Conservation (phyloP, 163 green algal species). For the Scenedesmus sp. region DNA sequence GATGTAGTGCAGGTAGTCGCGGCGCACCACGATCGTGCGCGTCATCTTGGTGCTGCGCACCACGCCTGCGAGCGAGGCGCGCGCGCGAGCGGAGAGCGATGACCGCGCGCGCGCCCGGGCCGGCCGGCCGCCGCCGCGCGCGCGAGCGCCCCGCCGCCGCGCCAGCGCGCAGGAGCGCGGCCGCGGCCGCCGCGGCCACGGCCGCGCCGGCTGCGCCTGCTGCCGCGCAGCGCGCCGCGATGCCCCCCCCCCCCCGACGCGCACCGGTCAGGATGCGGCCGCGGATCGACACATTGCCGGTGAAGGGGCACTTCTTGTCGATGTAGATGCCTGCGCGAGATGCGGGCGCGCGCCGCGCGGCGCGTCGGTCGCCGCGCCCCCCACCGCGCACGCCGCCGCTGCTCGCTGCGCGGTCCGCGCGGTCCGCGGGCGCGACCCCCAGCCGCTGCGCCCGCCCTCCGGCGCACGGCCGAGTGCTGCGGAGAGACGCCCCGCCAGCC, state of each 20-base stretch:
- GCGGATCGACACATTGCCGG: slow-evolving; percentile 97
- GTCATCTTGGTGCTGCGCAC: slow-evolving; percentile 99
- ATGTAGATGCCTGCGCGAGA: slow-evolving; percentile 97
- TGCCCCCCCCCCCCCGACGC: too few relatives aligned
- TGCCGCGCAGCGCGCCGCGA: not conserved
- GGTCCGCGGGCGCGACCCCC: too few relatives aligned
- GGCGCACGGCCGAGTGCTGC: too few relatives aligned
- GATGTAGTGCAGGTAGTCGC: slow-evolving; percentile 99
- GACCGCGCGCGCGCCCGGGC: not conserved
- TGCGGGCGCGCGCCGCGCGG: too few relatives aligned
- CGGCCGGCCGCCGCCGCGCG: too few relatives aligned
- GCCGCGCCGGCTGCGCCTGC: not conserved
- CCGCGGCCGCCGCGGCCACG: not conserved
- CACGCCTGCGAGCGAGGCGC: slow-evolving; percentile 52
- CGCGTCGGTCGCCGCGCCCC: too few relatives aligned
- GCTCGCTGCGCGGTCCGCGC: not conserved
- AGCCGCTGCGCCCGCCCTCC: too few relatives aligned
- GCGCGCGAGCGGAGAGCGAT: not conserved
- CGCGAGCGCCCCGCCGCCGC: too few relatives aligned
- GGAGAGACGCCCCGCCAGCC: too few relatives aligned
- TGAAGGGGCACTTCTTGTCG: slow-evolving; percentile 99
- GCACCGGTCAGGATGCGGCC: slow-evolving; percentile 94
- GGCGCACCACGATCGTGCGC: slow-evolving; percentile 95
- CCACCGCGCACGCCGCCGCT: not conserved
- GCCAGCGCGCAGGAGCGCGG: not conserved